These are phyloP conservation scores for Gymnopus androsaceus DNA, from an alignment of 1,284 basidiomycete genomes.

Conservation along the genomic window DNA sequence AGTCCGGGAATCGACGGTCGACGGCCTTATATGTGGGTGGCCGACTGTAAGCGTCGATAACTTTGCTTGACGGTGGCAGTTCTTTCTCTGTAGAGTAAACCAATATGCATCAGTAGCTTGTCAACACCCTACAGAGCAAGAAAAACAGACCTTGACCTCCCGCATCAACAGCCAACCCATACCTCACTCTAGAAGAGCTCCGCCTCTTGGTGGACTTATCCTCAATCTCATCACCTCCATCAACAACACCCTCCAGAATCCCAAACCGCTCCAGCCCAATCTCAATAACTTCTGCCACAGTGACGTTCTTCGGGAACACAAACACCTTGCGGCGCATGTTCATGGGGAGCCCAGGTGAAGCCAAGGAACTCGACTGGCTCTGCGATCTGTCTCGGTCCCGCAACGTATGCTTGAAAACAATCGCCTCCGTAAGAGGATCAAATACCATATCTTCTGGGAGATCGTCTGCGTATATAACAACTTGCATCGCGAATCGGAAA, in stretches of 20 bases:
- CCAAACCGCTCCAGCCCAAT: slow-evolving; percentile 90
- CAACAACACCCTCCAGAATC: slow-evolving; percentile 92
- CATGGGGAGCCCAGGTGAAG: slow-evolving; percentile 60
- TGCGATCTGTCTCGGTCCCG: slow-evolving; percentile 42
- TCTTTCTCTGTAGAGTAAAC: slow-evolving; percentile 65
- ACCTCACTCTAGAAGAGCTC: slow-evolving; percentile 79
- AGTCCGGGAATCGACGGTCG: slow-evolving; percentile 60
- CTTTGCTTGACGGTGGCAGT: slow-evolving; percentile 73
- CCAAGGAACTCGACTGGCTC: slow-evolving; percentile 40
- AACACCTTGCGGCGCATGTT: slow-evolving; percentile 75
- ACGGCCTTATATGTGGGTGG: slow-evolving; percentile 73
- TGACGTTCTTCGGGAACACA: slow-evolving; percentile 90
- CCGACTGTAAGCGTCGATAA: slow-evolving; percentile 82
- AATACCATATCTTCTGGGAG: slow-evolving; percentile 93
- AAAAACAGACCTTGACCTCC: slow-evolving; percentile 61
- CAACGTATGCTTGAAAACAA: slow-evolving; percentile 77
- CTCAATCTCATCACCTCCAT: slow-evolving; percentile 96
- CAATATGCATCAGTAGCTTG: slow-evolving; percentile 9
- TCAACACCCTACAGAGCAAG: slow-evolving; percentile 8
- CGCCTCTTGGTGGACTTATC: slow-evolving; percentile 84
- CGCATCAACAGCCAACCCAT: slow-evolving; percentile 64
- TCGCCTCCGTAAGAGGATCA: slow-evolving; percentile 88
- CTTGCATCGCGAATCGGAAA: slow-evolving; percentile 81
- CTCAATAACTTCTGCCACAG: slow-evolving; percentile 95
- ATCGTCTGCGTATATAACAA: slow-evolving; percentile 86